These are phyloP conservation scores for Schizophyllum commune DNA, from an alignment of 1,284 basidiomycete genomes.

Conservation along the genomic window DNA sequence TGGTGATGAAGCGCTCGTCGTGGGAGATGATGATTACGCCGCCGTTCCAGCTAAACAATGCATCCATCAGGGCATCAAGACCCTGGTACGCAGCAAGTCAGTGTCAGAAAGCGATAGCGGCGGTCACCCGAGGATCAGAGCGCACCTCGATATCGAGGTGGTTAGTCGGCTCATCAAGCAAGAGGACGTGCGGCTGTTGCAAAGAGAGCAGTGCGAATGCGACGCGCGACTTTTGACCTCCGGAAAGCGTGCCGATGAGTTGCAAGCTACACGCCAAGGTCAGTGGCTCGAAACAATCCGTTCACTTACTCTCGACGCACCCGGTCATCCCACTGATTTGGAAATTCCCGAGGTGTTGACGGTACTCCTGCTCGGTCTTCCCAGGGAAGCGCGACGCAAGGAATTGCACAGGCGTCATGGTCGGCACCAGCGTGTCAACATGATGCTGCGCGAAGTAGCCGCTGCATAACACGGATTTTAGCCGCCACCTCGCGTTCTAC, in stretches of 20 bases:
- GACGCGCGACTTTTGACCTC: slow-evolving; percentile 96
- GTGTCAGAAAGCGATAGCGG: background rate
- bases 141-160: slow-evolving; percentile 89
- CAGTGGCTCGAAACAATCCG: slow-evolving; percentile 2
- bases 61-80: slow-evolving; percentile 91
- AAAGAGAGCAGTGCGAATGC: slow-evolving; percentile 92
- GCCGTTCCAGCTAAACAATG: slow-evolving; percentile 89
- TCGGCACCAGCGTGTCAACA: slow-evolving; percentile 85
- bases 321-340: slow-evolving; percentile 97
- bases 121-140: slow-evolving; percentile 4
- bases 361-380: slow-evolving; percentile 94
- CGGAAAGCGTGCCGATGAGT: slow-evolving; percentile 77
- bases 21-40: slow-evolving; percentile 92
- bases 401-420: slow-evolving; percentile 88
- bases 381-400: slow-evolving; percentile 90
- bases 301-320: slow-evolving; percentile 23
- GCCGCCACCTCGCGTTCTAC: background rate
- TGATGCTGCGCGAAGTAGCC: slow-evolving; percentile 98
- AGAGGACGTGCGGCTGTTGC: slow-evolving; percentile 80
- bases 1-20: slow-evolving; percentile 90
- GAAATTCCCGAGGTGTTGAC: slow-evolving; percentile 93
- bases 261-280: slow-evolving; percentile 46
- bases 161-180: slow-evolving; percentile 96
- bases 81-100: slow-evolving; percentile 38
- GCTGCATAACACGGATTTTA: slow-evolving; percentile 25